phyloP scores from a whole-genome alignment of 192 early-diverging fungal species.

The Podila minutissima region DNA sequence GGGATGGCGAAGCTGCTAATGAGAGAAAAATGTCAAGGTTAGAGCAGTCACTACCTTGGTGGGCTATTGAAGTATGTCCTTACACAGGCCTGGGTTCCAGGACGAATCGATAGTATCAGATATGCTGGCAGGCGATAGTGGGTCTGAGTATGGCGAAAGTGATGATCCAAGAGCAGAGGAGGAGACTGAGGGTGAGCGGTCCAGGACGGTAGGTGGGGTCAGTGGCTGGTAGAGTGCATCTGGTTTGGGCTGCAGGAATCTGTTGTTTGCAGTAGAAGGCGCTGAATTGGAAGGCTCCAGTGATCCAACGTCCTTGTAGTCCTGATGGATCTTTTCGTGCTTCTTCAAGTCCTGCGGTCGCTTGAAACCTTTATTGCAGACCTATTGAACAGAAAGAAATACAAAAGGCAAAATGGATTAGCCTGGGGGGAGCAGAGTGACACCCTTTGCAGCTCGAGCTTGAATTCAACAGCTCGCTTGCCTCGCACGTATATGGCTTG shows the following conservation, averaged over 20 bases:
- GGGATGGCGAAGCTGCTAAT: conserved; percentile 25
- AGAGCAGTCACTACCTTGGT: neutral
- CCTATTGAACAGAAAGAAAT: conserved; percentile 40
- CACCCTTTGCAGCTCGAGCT: neutral
- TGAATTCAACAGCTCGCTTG: conserved; percentile 24
- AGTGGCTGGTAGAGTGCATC: conserved; percentile 11
- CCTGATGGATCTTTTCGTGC: conserved; percentile 87
- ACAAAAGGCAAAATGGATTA: neutral
- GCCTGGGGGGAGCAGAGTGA: neutral
- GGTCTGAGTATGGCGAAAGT: conserved; percentile 27
- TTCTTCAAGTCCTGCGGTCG: conserved; percentile 97
- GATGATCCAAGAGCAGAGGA: conserved; percentile 17
- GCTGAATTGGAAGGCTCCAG: conserved; percentile 3
- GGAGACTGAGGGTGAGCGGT: conserved; percentile 36
- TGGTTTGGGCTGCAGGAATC: conserved; percentile 14
- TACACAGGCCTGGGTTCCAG: conserved; percentile 52
- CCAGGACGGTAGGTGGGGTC: conserved; percentile 23
- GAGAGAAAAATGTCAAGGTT: neutral
- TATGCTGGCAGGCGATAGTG: conserved; percentile 40
- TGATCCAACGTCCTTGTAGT: conserved; percentile 27
- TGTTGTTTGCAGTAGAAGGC: conserved; percentile 10
- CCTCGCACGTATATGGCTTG: conserved; percentile 88
- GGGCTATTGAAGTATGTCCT: neutral
- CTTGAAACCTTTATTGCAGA: conserved; percentile 88
- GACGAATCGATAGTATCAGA: conserved; percentile 15